Conservation (phyloP, 306 rosid species). For the Astragalus membranaceus region DNA sequence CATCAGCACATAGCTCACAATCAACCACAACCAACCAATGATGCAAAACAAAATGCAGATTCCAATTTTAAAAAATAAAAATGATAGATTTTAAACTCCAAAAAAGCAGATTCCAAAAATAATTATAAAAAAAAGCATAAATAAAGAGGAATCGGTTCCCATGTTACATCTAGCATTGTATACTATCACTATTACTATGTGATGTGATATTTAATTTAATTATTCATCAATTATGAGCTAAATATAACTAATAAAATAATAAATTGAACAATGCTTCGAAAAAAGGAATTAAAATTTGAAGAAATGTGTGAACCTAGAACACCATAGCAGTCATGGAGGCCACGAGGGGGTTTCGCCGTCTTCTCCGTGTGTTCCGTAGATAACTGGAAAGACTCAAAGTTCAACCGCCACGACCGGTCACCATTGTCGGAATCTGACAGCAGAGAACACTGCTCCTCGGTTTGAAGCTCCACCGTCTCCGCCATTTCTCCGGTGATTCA, state of each 20-base stretch:
- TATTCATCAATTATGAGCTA: not conserved
- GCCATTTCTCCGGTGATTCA: conserved; percentile 33
- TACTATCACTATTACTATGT: not conserved
- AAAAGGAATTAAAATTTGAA: not conserved
- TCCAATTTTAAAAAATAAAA: not conserved
- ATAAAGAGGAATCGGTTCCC: not conserved
- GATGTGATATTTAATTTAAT: not conserved
- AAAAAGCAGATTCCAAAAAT: conserved; percentile 8
- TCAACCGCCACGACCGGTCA: conserved; percentile 82
- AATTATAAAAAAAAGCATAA: not conserved
- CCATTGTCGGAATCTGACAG: conserved; percentile 39
- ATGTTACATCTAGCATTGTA: not conserved
- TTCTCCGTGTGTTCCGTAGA: conserved; percentile 45
- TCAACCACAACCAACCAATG: conserved; percentile 25
- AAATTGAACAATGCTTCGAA: not conserved
- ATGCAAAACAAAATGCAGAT: conserved; percentile 19
- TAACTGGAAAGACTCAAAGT: conserved; percentile 62
- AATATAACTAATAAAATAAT: not conserved
- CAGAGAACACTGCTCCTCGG: conserved; percentile 58
- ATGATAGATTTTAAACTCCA: not conserved
- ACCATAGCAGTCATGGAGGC: conserved; percentile 77
- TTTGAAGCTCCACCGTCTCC: conserved; percentile 23
- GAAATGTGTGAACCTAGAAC: conserved; percentile 41
- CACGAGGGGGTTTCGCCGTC: conserved; percentile 45
- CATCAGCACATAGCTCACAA: not conserved